Evolutionary conservation across 106 monocot species (phyloP).

Genomic region (Xerophyta viscosa): DNA sequence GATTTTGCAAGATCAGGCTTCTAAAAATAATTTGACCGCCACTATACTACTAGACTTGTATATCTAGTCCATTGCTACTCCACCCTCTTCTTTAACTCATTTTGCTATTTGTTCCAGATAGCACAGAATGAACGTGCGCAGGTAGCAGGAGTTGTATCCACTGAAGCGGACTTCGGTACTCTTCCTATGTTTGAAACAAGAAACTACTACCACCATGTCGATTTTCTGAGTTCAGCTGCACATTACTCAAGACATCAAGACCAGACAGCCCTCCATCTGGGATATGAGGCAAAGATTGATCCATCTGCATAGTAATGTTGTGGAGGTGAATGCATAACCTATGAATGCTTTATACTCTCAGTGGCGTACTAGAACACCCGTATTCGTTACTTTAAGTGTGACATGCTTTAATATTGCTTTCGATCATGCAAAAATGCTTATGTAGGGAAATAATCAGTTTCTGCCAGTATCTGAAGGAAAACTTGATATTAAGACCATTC

Average conservation of each 20-base stretch:
- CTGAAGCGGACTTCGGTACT: constrained; percentile 20
- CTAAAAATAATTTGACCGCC: too few species aligned
- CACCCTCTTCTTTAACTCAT: neutral
- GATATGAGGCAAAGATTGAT: constrained; percentile 35
- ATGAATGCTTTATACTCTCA: neutral
- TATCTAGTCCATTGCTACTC: neutral
- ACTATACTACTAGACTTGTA: neutral
- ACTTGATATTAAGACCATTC: too few species aligned
- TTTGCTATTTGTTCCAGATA: constrained; percentile 1
- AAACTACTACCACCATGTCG: constrained; percentile 36
- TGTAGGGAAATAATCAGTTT: too few species aligned
- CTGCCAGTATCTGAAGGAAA: too few species aligned
- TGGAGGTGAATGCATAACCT: neutral
- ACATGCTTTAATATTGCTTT: too few species aligned
- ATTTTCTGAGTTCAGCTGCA: constrained; percentile 28
- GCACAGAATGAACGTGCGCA: constrained; percentile 14
- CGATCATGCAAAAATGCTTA: too few species aligned
- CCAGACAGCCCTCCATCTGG: constrained; percentile 59
- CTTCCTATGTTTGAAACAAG: constrained; percentile 42
- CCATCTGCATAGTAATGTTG: constrained; percentile 9
- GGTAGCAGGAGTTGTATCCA: neutral
- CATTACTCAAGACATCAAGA: constrained; percentile 33
- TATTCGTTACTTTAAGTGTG: too few species aligned
- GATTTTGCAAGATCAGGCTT: too few species aligned
- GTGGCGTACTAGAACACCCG: too few species aligned